These are phyloP conservation scores for Colletotrichum sp. DNA, from an alignment of 2,329 filamentous ascomycete species.

Conservation along the genomic window DNA sequence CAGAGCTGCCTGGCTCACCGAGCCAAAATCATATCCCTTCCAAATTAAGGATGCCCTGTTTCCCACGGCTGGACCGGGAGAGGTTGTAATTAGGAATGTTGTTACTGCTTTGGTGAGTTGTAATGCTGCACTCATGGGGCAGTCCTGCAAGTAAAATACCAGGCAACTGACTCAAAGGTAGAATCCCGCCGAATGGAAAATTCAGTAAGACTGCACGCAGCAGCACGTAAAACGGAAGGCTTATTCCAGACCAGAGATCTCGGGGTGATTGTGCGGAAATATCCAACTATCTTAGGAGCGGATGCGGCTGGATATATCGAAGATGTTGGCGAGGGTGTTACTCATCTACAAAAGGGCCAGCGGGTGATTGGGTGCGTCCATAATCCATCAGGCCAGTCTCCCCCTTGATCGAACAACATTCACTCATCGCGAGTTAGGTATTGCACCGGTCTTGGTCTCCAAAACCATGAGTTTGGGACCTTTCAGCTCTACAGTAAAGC, in stretches of 20 bases:
- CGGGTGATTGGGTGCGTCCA: slow-evolving; percentile 21
- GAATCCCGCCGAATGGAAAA: not conserved
- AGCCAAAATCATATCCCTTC: not conserved
- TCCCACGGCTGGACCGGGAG: slow-evolving; percentile 4
- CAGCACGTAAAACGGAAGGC: rapidly evolving
- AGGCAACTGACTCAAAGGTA: not conserved
- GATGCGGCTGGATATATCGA: slow-evolving; percentile 28
- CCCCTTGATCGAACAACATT: not conserved
- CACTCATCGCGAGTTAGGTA: not conserved
- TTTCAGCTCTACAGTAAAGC: slow-evolving; percentile 10
- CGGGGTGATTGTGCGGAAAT: not conserved
- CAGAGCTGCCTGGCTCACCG: slow-evolving; percentile 9
- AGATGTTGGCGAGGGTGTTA: slow-evolving; percentile 25
- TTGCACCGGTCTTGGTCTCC: not conserved
- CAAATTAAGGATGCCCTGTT: not conserved
- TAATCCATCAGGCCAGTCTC: not conserved
- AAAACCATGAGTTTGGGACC: not conserved
- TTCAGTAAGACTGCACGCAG: not conserved
- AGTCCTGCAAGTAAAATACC: not conserved
- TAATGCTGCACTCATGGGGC: not conserved
- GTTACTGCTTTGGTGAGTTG: slow-evolving; percentile 21
- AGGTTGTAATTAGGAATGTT: slow-evolving; percentile 23
- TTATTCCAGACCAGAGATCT: not conserved
- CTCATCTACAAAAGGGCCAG: slow-evolving; percentile 25
- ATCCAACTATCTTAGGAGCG: slow-evolving; percentile 4